Base-by-base conservation (phyloP, 73 alveolate species). In the Symbiodinium pilosum region DNA sequence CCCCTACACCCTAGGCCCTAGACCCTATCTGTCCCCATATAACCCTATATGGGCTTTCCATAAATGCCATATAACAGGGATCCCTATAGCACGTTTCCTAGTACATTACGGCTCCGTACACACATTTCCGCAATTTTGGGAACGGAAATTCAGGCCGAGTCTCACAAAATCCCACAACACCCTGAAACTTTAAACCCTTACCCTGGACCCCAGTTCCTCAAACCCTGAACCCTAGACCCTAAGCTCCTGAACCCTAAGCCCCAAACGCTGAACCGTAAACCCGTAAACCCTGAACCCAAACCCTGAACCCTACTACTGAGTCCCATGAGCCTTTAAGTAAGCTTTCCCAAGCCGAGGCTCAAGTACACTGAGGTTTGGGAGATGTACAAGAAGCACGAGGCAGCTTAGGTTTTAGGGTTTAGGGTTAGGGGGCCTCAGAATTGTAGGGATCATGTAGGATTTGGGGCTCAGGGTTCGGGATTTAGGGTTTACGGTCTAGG, bases 321-420 rank as follows among this genome's bases (percentile, higher is more conserved):
- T 36, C 36, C 77, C 77, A 2, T 54, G 34, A 21, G 24, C 64
- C 64, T 47, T 47, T 11, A 11, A 47, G 64, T 11, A 11, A 8
- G 24, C 64, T 47, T 47, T 47, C 8, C 8, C 24, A 16, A 56
- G 32, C 99, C 99, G 99, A 64, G 77, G 77, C 99, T 99, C 91
- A 99, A 99, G 99, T 99, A 99, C 99, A 98, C 99, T 86, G 99
- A 99, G 94, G 99, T 99, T 92, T 99, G 99, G 99, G 99, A 99
- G 88, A 99, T 99, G 99, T 99, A 99, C 99, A 99, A 99, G 99
- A 99, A 99, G 99, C 99, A 99, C 68, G 99, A 86, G 71, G 99
- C 98, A 16, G 73, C 21, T 56, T 56, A 20, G 73, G 73, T 26
- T 56, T 56, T 56, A 56, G 73, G 73, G 73, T 56, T 56, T 56